Conservation (phyloP, 2,329 filamentous ascomycete genomes). For the Periconia macrospinosa region DNA sequence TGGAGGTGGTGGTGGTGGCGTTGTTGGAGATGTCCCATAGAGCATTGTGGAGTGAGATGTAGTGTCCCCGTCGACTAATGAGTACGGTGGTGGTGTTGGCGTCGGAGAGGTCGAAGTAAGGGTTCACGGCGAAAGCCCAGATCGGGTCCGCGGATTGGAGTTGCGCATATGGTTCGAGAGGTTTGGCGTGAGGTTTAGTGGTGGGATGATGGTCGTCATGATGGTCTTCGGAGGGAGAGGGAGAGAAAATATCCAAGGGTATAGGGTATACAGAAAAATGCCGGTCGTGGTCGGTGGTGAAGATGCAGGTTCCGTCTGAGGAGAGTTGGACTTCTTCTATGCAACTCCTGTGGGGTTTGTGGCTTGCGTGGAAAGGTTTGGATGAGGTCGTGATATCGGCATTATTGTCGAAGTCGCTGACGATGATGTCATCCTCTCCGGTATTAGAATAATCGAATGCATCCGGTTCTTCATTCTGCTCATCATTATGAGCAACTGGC, state of each 20-base stretch:
- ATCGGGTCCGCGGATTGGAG: conserved; percentile 53
- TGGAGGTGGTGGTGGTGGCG: not conserved
- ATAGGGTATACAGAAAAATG: conserved; percentile 54
- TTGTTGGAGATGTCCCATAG: conserved; percentile 44
- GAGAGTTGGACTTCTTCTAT: conserved; percentile 35
- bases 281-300: conserved; percentile 58
- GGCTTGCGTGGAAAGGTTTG: not conserved
- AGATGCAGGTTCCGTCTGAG: conserved; percentile 59
- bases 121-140: conserved; percentile 58
- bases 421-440: too few relatives aligned
- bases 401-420: too few relatives aligned
- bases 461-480: not conserved
- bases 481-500: not conserved
- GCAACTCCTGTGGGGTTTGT: conserved; percentile 18
- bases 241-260: conserved; percentile 9
- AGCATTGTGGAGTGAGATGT: conserved; percentile 60
- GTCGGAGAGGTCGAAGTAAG: conserved; percentile 57
- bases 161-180: conserved; percentile 50
- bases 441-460: too few relatives aligned
- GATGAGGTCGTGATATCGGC: not conserved
- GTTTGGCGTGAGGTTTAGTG: not conserved
- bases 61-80: conserved; percentile 56
- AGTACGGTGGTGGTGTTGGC: conserved; percentile 55
- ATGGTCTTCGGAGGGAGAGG: conserved; percentile 10
- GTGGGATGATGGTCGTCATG: conserved; percentile 3